phyloP scores from a whole-genome alignment of 1,139 yeast species.

The Torulaspora pretoriensis region DNA sequence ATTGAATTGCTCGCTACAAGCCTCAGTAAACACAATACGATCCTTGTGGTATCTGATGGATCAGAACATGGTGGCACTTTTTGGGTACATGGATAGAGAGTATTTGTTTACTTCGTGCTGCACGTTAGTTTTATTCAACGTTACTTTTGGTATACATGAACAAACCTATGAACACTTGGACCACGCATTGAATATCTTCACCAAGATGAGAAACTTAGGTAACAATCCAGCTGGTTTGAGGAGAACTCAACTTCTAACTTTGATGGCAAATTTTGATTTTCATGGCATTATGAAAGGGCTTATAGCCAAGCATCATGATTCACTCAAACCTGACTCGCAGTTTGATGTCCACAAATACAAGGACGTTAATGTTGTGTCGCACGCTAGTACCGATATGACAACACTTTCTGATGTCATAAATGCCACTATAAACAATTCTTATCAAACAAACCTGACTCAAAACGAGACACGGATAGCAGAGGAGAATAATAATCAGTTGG shows the following conservation, averaged over 20 bases:
- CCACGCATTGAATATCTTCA: slow-evolving; percentile 65
- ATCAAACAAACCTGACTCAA: slow-evolving; percentile 15
- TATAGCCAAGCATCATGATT: slow-evolving; percentile 55
- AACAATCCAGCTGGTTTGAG: slow-evolving; percentile 75
- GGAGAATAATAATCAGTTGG: slow-evolving; percentile 31
- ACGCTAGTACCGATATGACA: slow-evolving; percentile 14
- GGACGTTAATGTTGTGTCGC: slow-evolving; percentile 18
- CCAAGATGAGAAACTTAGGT: slow-evolving; percentile 71
- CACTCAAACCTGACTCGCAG: slow-evolving; percentile 30
- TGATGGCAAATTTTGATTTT: slow-evolving; percentile 63
- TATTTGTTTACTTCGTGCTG: slow-evolving; percentile 78
- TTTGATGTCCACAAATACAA: slow-evolving; percentile 18
- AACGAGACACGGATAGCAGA: slow-evolving; percentile 29
- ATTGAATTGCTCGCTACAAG: slow-evolving; percentile 77
- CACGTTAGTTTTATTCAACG: slow-evolving; percentile 68
- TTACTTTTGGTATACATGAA: slow-evolving; percentile 79
- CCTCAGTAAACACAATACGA: slow-evolving; percentile 73
- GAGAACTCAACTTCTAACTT: slow-evolving; percentile 63
- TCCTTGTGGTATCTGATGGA: slow-evolving; percentile 70
- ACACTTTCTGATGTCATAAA: slow-evolving; percentile 15
- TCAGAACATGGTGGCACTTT: slow-evolving; percentile 73
- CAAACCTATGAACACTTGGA: slow-evolving; percentile 70
- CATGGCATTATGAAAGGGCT: slow-evolving; percentile 60
- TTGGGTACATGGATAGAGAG: slow-evolving; percentile 89
- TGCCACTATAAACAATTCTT: slow-evolving; percentile 21